phyloP scores from a whole-genome alignment of 2,329 filamentous ascomycete genomes.

The Penicillium crustosum region DNA sequence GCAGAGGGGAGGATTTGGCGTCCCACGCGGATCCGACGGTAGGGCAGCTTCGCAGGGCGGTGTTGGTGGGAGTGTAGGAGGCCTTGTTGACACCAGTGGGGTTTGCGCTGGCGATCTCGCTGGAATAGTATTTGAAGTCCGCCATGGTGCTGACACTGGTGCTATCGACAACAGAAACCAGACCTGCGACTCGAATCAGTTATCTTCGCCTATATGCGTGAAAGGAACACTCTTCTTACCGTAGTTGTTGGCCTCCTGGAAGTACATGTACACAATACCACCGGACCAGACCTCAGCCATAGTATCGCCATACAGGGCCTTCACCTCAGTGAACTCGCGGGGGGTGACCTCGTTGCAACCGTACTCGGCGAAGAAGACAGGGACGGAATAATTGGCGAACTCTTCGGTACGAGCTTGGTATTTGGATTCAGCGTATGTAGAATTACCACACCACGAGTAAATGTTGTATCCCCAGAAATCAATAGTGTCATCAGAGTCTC shows the following conservation, averaged over 20 bases:
- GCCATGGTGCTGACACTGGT: slow-evolving; percentile 63
- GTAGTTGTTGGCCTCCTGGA: slow-evolving; percentile 75
- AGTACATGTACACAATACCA: slow-evolving; percentile 98
- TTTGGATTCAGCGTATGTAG: slow-evolving; percentile 70
- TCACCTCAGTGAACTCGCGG: slow-evolving; percentile 80
- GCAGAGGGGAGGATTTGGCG: slow-evolving; percentile 63
- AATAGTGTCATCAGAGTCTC: slow-evolving; percentile 61
- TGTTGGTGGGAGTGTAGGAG: slow-evolving; percentile 71
- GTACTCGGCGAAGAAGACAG: slow-evolving; percentile 96
- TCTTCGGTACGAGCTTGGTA: slow-evolving; percentile 79
- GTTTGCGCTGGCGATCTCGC: slow-evolving; percentile 64
- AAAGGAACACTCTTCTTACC: slow-evolving; percentile 14
- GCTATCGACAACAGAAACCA: slow-evolving; percentile 55
- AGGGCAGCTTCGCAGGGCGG: slow-evolving; percentile 67
- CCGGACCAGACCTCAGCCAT: slow-evolving; percentile 89
- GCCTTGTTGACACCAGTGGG: slow-evolving; percentile 64
- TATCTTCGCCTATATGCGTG: no score
- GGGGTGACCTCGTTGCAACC: slow-evolving; percentile 76
- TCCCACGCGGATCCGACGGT: slow-evolving; percentile 63
- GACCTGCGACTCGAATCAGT: slow-evolving; percentile 50
- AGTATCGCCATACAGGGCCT: slow-evolving; percentile 69
- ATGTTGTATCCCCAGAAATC: slow-evolving; percentile 99
- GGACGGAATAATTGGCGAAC: slow-evolving; percentile 82
- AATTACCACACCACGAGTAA: slow-evolving; percentile 95
- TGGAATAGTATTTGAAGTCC: slow-evolving; percentile 72